Conservation (phyloP, 371 early-diverging fungal species). For the Mucor indicus region DNA sequence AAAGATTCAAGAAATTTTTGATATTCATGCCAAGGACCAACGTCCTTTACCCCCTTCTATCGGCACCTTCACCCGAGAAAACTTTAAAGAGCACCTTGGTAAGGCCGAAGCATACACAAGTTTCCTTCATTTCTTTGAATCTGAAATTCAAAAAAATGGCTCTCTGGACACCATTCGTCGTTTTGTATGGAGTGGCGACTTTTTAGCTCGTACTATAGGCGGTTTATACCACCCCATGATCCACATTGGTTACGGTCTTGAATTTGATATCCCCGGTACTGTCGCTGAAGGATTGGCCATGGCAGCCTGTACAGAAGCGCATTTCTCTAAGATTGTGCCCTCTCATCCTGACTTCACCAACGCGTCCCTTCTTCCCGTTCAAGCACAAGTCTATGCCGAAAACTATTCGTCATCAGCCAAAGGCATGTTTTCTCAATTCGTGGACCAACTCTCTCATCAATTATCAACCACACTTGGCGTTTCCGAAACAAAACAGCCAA, state of each 20-base stretch:
- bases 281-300: conserved; percentile 60
- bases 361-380: background rate
- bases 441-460: conserved; percentile 9
- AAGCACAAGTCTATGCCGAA: conserved; percentile 16
- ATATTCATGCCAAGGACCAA: conserved; percentile 37
- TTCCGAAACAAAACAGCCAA: background rate
- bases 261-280: conserved; percentile 55
- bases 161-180: conserved; percentile 42
- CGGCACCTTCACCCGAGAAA: conserved; percentile 29
- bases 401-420: conserved; percentile 7
- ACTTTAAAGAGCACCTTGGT: conserved; percentile 38
- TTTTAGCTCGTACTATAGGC: conserved; percentile 42
- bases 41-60: conserved; percentile 29
- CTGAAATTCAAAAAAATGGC: conserved; percentile 45
- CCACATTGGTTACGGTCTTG: conserved; percentile 64
- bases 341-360: conserved; percentile 7
- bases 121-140: conserved; percentile 44
- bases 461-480: conserved; percentile 4
- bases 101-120: conserved; percentile 44
- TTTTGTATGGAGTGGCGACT: conserved; percentile 43
- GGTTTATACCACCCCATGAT: conserved; percentile 63
- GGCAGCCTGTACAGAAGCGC: conserved; percentile 33
- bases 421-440: conserved; percentile 3
- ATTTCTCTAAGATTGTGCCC: conserved; percentile 15
- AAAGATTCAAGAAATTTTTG: conserved; percentile 51